These are phyloP conservation scores for Emergomyces orientalis DNA, from an alignment of 2,329 filamentous ascomycete genomes.

Conservation along the genomic window DNA sequence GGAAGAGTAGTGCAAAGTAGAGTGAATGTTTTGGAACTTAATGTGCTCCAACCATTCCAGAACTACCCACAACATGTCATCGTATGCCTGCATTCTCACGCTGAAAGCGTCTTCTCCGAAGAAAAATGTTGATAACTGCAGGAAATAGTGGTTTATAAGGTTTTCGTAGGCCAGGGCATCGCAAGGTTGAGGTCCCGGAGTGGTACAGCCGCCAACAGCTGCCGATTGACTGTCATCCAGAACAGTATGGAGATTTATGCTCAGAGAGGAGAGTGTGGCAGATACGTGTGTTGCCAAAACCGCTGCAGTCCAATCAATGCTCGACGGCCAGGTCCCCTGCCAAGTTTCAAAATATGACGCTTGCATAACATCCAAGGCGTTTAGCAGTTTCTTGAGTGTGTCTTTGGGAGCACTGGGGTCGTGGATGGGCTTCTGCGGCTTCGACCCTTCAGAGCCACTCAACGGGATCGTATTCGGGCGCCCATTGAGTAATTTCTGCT, in stretches of 20 bases:
- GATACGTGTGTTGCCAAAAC: constrained; percentile 73
- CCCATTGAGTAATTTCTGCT: constrained; percentile 11
- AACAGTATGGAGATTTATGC: constrained; percentile 41
- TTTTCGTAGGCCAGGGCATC: constrained; percentile 55
- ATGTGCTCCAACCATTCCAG: constrained; percentile 80
- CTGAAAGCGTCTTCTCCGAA: constrained; percentile 74
- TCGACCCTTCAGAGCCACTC: constrained; percentile 12
- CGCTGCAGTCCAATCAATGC: constrained; percentile 91
- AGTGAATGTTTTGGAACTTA: constrained; percentile 65
- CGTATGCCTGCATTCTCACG: constrained; percentile 70
- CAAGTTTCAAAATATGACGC: constrained; percentile 65
- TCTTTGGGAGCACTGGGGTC: constrained; percentile 11
- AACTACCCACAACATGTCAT: constrained; percentile 94
- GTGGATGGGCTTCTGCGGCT: constrained; percentile 17
- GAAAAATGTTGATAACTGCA: constrained; percentile 67
- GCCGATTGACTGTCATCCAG: constrained; percentile 26
- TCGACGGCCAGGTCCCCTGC: constrained; percentile 70
- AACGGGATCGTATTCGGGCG: constrained; percentile 11
- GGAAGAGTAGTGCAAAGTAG: constrained; percentile 48
- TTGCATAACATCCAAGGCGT: constrained; percentile 67
- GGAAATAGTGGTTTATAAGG: constrained; percentile 72
- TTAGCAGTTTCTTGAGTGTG: constrained; percentile 40
- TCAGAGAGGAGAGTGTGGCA: constrained; percentile 61
- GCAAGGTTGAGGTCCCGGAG: constrained; percentile 17
- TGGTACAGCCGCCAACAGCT: constrained; percentile 7